Conservation (phyloP, 371 early-diverging fungal genomes). For the Phascolomyces articulosus region DNA sequence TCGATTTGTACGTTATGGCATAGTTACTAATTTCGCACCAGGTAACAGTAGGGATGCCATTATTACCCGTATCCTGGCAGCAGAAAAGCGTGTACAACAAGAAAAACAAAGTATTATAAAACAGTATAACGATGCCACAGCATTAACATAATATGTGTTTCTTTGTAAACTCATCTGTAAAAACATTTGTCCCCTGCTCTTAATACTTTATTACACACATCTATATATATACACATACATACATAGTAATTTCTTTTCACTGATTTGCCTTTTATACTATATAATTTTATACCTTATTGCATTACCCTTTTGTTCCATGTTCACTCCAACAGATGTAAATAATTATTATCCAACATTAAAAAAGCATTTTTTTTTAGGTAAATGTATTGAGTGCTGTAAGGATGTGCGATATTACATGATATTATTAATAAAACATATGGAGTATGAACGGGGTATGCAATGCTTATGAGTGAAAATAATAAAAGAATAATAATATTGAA, state of each 20-base stretch:
- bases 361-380: too few species aligned
- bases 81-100: not conserved
- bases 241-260: too few species aligned
- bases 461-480: too few species aligned
- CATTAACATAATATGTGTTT: not conserved
- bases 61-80: not conserved
- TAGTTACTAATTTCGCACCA: conserved; percentile 1
- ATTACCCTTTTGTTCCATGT: not conserved
- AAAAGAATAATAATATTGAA: too few species aligned
- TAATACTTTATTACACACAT: not conserved
- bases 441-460: conserved; percentile 5
- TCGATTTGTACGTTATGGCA: not conserved
- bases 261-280: too few species aligned
- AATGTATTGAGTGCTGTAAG: too few species aligned
- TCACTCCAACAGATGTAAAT: not conserved
- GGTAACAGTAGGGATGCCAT: not conserved
- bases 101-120: not conserved
- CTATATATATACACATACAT: too few species aligned
- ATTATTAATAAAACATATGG: too few species aligned
- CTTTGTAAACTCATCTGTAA: too few species aligned
- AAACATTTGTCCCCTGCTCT: too few species aligned
- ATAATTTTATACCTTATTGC: too few species aligned
- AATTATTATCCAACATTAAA: not conserved
- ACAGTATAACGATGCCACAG: too few species aligned
- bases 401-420: not conserved